Evolutionary conservation across 345 rosid genomes (phyloP).

Genomic region (Ailanthus altissimus): DNA sequence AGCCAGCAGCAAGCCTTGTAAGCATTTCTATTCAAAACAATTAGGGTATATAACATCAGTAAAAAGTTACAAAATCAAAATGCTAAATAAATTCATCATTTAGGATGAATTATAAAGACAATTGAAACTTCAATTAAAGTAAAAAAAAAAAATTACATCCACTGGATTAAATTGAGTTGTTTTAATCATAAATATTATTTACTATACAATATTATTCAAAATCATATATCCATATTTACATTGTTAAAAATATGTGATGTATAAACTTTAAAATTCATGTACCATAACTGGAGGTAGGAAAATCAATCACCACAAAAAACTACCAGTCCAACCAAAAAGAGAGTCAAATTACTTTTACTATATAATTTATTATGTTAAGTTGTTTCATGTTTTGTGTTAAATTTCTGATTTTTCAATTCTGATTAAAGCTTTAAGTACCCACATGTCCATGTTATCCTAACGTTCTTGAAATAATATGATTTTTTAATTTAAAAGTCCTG

Average conservation of each 20-base stretch:
- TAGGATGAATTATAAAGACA: not conserved
- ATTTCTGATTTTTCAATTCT: not conserved
- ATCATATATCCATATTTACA: not conserved
- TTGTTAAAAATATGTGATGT: not conserved
- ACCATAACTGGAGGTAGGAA: not conserved
- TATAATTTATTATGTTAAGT: conserved; percentile 4
- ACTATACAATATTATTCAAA: not conserved
- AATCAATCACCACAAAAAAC: not conserved
- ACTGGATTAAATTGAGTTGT: not conserved
- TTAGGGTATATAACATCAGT: not conserved
- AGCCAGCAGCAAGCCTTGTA: not conserved
- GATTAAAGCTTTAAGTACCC: not conserved
- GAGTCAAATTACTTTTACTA: too few species aligned
- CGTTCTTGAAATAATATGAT: not conserved
- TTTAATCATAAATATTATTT: not conserved
- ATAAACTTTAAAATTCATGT: not conserved
- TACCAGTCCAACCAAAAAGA: too few species aligned
- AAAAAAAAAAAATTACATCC: not conserved
- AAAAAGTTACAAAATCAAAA: not conserved
- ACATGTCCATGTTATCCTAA: not conserved
- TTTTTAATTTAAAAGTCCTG: not conserved
- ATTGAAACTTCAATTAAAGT: not conserved
- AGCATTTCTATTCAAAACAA: not conserved
- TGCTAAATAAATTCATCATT: not conserved
- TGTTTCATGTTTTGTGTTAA: not conserved